A percentile compares a stretch with the other conserved stretches of the same genome.
These are phyloP conservation scores for Paraconiothyrium brasiliense DNA, from an alignment of 2,329 filamentous ascomycete species.

Conservation along the genomic window DNA sequence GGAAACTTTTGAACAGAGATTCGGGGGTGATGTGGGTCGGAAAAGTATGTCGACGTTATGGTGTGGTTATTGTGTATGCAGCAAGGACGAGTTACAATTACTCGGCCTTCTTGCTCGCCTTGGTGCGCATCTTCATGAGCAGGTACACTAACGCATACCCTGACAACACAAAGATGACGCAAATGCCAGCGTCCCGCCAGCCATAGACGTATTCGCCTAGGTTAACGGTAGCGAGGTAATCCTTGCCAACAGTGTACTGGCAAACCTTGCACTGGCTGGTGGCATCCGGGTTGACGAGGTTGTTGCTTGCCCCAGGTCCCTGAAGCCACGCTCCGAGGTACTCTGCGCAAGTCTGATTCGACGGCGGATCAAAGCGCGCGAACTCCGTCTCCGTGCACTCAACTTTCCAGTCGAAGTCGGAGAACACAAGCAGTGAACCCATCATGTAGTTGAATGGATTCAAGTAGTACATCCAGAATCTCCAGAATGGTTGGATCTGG, in stretches of 20 bases:
- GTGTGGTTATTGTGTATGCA: too few species aligned
- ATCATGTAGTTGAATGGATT: slow-evolving; percentile 57
- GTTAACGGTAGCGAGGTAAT: slow-evolving; percentile 69
- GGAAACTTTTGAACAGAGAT: neutral
- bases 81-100: neutral
- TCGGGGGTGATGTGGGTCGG: neutral
- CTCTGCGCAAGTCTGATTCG: slow-evolving; percentile 63
- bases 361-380: slow-evolving; percentile 59
- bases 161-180: slow-evolving; percentile 64
- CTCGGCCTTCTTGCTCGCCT: slow-evolving; percentile 49
- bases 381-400: slow-evolving; percentile 49
- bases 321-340: slow-evolving; percentile 66
- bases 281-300: slow-evolving; percentile 69
- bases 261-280: slow-evolving; percentile 68
- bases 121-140: slow-evolving; percentile 54
- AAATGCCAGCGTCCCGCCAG: slow-evolving; percentile 71
- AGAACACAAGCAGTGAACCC: slow-evolving; percentile 51
- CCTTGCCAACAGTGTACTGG: slow-evolving; percentile 64
- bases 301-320: slow-evolving; percentile 54
- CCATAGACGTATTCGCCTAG: slow-evolving; percentile 69
- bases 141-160: slow-evolving; percentile 61
- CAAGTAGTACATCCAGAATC: slow-evolving; percentile 54
- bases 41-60: neutral
- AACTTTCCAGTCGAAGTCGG: slow-evolving; percentile 54
- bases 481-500: slow-evolving; percentile 76